Percentiles rank a stretch among this genome's conserved stretches.
Evolutionary conservation across 2,329 filamentous ascomycete genomes (phyloP).

Genomic region (Ceratocystis cacaofunesta): DNA sequence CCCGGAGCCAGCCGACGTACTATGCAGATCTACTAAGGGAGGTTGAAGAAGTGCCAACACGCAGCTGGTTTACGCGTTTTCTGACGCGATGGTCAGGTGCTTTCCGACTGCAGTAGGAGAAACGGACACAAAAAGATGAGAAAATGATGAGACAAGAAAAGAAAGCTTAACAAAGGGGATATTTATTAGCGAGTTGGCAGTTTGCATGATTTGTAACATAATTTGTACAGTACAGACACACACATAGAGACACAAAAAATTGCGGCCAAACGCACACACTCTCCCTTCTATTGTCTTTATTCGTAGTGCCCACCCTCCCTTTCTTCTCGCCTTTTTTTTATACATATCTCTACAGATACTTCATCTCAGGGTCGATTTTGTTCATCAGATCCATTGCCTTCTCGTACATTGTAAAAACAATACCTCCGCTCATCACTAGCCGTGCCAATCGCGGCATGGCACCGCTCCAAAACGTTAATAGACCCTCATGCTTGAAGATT

Average conservation of each 20-base stretch:
- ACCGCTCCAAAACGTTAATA: constrained; percentile 87
- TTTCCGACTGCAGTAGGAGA: constrained; percentile 38
- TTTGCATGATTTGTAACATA: neutral
- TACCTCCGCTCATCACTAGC: constrained; percentile 80
- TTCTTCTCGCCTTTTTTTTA: neutral
- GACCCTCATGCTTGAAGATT: constrained; percentile 78
- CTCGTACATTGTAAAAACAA: constrained; percentile 98
- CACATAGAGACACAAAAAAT: neutral
- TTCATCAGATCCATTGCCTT: constrained; percentile 87
- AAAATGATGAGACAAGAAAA: neutral
- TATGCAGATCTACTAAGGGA: constrained; percentile 46
- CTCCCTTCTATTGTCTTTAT: neutral
- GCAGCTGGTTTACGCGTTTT: constrained; percentile 38
- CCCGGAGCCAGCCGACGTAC: constrained; percentile 49
- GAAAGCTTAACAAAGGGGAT: neutral
- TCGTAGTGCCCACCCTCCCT: neutral
- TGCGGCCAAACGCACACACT: neutral
- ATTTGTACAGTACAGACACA: constrained; percentile 7
- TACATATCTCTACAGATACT: constrained; percentile 49
- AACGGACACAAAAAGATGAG: neutral
- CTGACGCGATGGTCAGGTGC: constrained; percentile 43
- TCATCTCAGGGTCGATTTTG: constrained; percentile 63
- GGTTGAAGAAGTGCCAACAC: constrained; percentile 45
- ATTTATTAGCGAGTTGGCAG: neutral
- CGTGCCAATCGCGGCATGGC: constrained; percentile 73